Base-by-base conservation (phyloP, 805 yeast genomes). In the Hermanozyma aechmeae region DNA sequence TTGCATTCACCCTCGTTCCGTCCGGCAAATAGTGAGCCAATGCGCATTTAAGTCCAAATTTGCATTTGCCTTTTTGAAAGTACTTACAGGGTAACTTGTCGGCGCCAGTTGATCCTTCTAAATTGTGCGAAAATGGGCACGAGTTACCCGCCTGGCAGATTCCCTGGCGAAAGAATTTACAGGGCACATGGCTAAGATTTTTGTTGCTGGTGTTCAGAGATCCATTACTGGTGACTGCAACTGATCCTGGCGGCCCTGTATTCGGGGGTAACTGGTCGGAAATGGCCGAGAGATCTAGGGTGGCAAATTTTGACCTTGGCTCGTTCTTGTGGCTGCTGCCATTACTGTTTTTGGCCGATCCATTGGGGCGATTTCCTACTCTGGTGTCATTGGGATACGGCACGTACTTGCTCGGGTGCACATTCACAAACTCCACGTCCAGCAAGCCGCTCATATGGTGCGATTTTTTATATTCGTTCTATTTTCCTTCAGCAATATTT, bases 41-140 rank as follows among this genome's bases (percentile, higher is more conserved):
- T 1, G 96, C 97, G 61, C 98, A 89, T 47, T 86, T 87, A 29
- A 73, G 62, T 4, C 98, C 98, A 54, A 89, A 89, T 57, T 86
- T 86, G 57, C 98, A 89, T 49, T 86, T 85, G n/a, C 97, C 97
- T 58, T 83, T 83, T 46, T 81, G 92, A 53, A 84, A 89, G 56
- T 87, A 89, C 63, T 86, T 87, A 66, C 98, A 89, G 5, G 87
- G 84, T 24, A 68, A 61, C 26, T 65, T 55, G 27, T 70, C 76
- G n/a, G 66, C 65, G 17, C 59, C 61, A 20, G 61, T 56, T n/a
- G 65, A 50, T 4, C 70, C 63, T 31, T 78, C 81, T 29, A 73
- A 48, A 26, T 79, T 67, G 51, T 89, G 98, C 19, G 92, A 77
- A 50, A 89, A 89, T 2, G 96, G 96, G 53, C 98, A 89, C 1